Base-by-base conservation (phyloP, 176 grass and related monocot genomes). In the Aegilops sharonensis region DNA sequence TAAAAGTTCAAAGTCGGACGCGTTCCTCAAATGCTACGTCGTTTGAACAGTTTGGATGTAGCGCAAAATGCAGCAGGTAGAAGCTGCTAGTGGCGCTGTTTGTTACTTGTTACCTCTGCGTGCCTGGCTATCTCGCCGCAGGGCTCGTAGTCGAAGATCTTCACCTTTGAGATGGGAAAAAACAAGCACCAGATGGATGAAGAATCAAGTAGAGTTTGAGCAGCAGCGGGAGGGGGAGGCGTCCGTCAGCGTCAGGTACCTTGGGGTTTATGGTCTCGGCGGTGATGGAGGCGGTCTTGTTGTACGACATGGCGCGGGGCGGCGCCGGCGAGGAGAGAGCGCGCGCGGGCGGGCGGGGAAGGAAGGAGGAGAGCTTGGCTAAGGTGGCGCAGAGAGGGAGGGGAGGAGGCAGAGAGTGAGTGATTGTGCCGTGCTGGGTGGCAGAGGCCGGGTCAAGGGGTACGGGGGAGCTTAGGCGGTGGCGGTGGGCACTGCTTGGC, bases 91-190 rank as follows among this genome's bases (percentile, higher is more conserved):
- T 35, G 11, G 17, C 32, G 32, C 32, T 32, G 3, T 32, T 32
- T 50, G 47, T 50, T 15, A 13, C 5, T 52, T 52, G 50, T 54
- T 54, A 97, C 94, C 87, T 75, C 79, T 5, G 94, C 90, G 77
- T 83, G 64, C 62, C 50, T 89, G 31, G 69, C 50, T 17, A 94
- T 90, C 78, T 92, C 88, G 40, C 94, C 94, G 69, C 92, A 92
- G 18, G 93, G 83, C 6, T 85, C 92, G 75, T 94, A 94, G 68
- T 77, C 83, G 73, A 85, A 89, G 66, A 72, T 64, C 81, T 80
- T 88, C 77, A 97, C 88, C 94, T 97, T n/a, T 20, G 50, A 48
- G 35, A 36, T 2, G 35, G 35, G 35, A 36, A 36, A 36, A 36
- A 36, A 36, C 35, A 36, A 36, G 35, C 35, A 36, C 35, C 35